These are phyloP conservation scores for Bipolaris oryzae DNA, from an alignment of 2,329 filamentous ascomycete species.

Conservation along the genomic window DNA sequence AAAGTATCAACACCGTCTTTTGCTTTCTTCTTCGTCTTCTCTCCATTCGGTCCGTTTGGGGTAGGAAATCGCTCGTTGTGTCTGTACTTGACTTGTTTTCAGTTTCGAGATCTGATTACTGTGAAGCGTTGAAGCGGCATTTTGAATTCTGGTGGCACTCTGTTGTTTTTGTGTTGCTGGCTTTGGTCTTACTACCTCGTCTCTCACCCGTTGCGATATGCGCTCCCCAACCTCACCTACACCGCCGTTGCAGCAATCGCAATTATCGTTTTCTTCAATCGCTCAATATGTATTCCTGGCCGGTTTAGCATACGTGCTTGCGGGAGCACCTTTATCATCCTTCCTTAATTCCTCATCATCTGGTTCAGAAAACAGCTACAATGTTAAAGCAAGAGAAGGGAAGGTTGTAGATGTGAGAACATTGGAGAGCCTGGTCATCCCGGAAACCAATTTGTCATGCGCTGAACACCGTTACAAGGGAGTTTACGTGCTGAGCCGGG, in stretches of 20 bases:
- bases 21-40: neutral
- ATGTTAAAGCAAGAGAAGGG: neutral
- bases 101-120: neutral
- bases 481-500: slow-evolving; percentile 58
- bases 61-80: too few relatives aligned
- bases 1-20: neutral
- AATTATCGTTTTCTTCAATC: slow-evolving; percentile 27
- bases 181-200: neutral
- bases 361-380: neutral
- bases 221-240: slow-evolving; percentile 9
- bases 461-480: slow-evolving; percentile 44
- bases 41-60: neutral
- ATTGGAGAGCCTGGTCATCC: slow-evolving; percentile 48
- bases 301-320: slow-evolving; percentile 42
- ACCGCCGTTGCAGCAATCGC: slow-evolving; percentile 2
- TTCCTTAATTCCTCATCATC: slow-evolving; percentile 2
- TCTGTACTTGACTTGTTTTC: neutral
- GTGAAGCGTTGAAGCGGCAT: neutral
- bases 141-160: too few relatives aligned
- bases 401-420: slow-evolving; percentile 33
- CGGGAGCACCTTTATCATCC: slow-evolving; percentile 42
- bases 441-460: slow-evolving; percentile 49
- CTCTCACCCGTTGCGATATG: slow-evolving; percentile 1
- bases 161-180: neutral
- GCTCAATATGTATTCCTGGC: slow-evolving; percentile 42